phyloP scores from a whole-genome alignment of 176 grass and related monocot genomes.

The Tillandsia fasciculata region DNA sequence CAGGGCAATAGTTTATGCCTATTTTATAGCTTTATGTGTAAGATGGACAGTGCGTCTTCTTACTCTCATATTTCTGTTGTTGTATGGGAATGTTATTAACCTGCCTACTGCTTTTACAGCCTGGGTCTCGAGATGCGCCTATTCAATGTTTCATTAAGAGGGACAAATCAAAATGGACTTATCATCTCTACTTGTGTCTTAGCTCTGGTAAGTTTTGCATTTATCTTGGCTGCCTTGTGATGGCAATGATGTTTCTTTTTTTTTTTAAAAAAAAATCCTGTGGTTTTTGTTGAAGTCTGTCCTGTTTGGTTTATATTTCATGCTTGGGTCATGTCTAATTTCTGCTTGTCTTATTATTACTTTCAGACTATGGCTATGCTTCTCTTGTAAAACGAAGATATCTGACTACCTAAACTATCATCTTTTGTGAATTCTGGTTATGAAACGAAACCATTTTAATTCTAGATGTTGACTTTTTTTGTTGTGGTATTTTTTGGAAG shows the following conservation, averaged over 20 bases:
- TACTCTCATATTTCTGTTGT: background rate
- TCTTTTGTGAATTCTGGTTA: no score
- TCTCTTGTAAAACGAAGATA: no score
- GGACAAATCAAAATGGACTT: constrained; percentile 92
- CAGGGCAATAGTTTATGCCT: background rate
- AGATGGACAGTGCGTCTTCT: background rate
- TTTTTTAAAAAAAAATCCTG: background rate
- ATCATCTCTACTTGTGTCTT: constrained; percentile 88
- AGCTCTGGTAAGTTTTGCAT: constrained; percentile 43
- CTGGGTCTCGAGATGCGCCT: constrained; percentile 78
- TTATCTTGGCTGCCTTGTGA: background rate
- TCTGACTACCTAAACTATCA: no score
- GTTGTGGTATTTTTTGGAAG: no score
- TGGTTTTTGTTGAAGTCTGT: background rate
- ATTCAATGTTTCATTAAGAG: constrained; percentile 98
- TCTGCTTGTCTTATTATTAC: no score
- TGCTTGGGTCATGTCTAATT: no score
- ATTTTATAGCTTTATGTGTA: no score
- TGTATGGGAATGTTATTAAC: constrained; percentile 15
- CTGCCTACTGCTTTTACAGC: constrained; percentile 43
- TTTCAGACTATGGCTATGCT: no score
- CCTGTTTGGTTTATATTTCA: no score
- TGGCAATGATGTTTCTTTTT: background rate
- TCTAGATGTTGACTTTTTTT: no score
- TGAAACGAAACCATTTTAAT: no score